These are phyloP conservation scores for Stephania japonica DNA, from an alignment of 164 flowering plant genomes.

Conservation along the genomic window DNA sequence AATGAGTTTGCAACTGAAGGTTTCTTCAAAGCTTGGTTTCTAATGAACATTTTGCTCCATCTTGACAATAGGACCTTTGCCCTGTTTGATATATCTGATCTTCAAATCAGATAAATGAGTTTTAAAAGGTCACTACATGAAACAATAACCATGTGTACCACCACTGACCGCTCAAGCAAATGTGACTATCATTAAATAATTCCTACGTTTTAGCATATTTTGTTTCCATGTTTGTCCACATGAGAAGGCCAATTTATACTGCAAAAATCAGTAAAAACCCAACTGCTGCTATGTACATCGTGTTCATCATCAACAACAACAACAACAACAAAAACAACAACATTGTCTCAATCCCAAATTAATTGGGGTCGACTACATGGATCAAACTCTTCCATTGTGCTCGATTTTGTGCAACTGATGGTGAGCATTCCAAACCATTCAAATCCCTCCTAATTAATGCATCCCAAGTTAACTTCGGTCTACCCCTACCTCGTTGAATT, in stretches of 20 bases:
- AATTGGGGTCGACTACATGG: no score
- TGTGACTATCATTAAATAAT: not conserved
- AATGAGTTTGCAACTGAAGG: constrained; percentile 37
- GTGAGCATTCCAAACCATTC: no score
- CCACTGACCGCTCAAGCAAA: not conserved
- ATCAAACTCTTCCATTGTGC: no score
- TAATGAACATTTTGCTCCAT: constrained; percentile 84
- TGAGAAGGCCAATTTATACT: not conserved
- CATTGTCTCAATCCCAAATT: no score
- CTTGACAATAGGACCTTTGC: constrained; percentile 71
- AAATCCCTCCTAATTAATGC: no score
- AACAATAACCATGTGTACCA: not conserved
- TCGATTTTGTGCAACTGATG: no score
- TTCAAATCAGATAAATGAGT: constrained; percentile 82
- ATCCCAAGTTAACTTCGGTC: no score
- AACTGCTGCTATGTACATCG: not conserved
- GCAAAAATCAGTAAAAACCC: not conserved
- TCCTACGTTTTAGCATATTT: not conserved
- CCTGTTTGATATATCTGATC: constrained; percentile 99
- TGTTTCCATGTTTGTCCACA: not conserved
- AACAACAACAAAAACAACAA: no score
- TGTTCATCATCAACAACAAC: no score
- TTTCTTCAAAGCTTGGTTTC: constrained; percentile 59
- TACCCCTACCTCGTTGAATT: no score
- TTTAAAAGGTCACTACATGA: constrained; percentile 22